These are phyloP conservation scores for Mycena kentingensis DNA, from an alignment of 768 basidiomycete genomes.

Conservation along the genomic window DNA sequence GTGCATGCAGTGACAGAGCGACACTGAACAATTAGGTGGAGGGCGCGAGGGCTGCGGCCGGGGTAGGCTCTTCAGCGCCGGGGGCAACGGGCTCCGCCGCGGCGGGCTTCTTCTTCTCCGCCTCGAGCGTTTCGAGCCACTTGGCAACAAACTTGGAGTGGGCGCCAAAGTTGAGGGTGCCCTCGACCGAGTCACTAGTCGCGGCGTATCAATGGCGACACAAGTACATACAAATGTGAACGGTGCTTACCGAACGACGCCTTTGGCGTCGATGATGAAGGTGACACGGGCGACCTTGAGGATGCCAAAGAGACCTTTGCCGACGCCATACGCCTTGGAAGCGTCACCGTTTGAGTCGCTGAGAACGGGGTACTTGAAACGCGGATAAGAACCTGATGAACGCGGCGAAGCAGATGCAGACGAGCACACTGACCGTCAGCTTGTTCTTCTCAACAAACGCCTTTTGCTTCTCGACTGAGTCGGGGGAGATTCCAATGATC, in stretches of 20 bases:
- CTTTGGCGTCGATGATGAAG: slow-evolving; percentile 73
- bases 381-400: not conserved
- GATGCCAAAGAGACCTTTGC: slow-evolving; percentile 68
- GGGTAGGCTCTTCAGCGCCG: not conserved
- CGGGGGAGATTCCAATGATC: slow-evolving; percentile 74
- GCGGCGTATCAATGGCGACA: not conserved
- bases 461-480: slow-evolving; percentile 73
- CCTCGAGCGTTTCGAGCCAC: slow-evolving; percentile 58
- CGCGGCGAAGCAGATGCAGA: not conserved
- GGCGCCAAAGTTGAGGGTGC: slow-evolving; percentile 61
- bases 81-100: slow-evolving; percentile 8
- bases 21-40: not conserved
- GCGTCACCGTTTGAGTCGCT: slow-evolving; percentile 68
- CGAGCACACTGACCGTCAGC: slow-evolving; percentile 50
- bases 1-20: not conserved
- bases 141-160: slow-evolving; percentile 74
- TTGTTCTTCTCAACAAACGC: slow-evolving; percentile 71
- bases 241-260: slow-evolving; percentile 59
- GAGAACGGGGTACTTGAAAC: slow-evolving; percentile 71
- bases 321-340: slow-evolving; percentile 65
- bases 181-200: slow-evolving; percentile 58
- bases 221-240: not conserved
- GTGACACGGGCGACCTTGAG: slow-evolving; percentile 63
- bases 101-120: slow-evolving; percentile 31
- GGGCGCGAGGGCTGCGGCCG: slow-evolving; percentile 11